Conservation (phyloP, 352 stramenopile species). For the Peronospora belbahrii region DNA sequence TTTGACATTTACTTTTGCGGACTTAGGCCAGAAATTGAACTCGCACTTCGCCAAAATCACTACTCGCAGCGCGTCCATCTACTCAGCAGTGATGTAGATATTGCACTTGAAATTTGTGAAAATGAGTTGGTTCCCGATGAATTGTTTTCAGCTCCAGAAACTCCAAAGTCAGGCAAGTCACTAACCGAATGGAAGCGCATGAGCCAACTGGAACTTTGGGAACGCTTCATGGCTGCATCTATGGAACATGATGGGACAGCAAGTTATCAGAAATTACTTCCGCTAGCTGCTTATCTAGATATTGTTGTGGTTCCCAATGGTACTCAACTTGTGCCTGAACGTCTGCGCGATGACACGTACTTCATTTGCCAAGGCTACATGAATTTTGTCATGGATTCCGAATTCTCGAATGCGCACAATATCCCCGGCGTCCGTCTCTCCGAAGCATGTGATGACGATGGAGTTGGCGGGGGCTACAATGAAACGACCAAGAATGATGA, state of each 20-base stretch:
- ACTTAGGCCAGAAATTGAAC: constrained; percentile 42
- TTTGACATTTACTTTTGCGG: constrained; percentile 81
- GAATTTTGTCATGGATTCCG: constrained; percentile 61
- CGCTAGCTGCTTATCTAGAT: constrained; percentile 52
- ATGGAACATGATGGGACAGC: constrained; percentile 19
- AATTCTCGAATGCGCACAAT: constrained; percentile 48
- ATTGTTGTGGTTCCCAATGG: constrained; percentile 44
- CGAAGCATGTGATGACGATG: constrained; percentile 4
- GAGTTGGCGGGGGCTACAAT: neutral
- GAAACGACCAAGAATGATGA: constrained; percentile 4
- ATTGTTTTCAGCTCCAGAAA: constrained; percentile 25
- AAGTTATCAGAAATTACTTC: constrained; percentile 46
- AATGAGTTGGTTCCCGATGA: constrained; percentile 45
- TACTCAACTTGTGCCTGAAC: constrained; percentile 26
- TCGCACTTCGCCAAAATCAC: constrained; percentile 38
- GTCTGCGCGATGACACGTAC: constrained; percentile 50
- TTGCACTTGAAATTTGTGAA: constrained; percentile 61
- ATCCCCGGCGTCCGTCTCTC: constrained; percentile 44
- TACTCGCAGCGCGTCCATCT: constrained; percentile 42
- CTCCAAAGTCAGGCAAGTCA: constrained; percentile 15
- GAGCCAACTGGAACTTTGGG: constrained; percentile 61
- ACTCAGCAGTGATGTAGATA: constrained; percentile 42
- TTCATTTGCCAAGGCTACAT: constrained; percentile 73
- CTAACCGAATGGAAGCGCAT: constrained; percentile 51
- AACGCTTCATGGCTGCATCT: constrained; percentile 47